phyloP scores from a whole-genome alignment of 2,329 filamentous ascomycete genomes.

The Talaromyces islandicus region DNA sequence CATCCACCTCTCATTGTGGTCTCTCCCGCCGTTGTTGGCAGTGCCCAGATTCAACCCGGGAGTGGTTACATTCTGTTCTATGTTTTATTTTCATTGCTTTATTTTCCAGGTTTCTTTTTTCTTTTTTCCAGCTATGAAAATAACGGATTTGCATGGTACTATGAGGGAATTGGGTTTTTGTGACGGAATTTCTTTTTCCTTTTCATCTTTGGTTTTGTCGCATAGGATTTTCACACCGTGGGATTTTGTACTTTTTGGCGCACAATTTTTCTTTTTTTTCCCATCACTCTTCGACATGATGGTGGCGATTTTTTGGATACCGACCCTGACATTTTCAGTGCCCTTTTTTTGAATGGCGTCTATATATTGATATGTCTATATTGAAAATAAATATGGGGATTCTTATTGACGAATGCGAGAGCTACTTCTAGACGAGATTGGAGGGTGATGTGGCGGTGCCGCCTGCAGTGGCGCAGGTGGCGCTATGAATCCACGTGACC shows the following conservation, averaged over 20 bases:
- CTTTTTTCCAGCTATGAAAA: constrained; percentile 2
- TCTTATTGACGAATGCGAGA: neutral
- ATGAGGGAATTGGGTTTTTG: neutral
- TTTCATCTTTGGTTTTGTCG: neutral
- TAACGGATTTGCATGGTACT: neutral
- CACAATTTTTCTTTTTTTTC: neutral
- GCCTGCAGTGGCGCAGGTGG: neutral
- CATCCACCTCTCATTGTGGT: neutral
- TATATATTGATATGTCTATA: neutral
- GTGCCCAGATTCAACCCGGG: neutral
- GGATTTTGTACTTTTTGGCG: neutral
- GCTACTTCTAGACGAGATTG: neutral
- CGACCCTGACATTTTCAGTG: neutral
- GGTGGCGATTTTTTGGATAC: neutral
- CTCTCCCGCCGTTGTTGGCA: neutral
- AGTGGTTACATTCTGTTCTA: neutral
- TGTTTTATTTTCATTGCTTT: neutral
- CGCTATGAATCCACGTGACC: constrained; percentile 2
- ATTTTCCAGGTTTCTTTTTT: neutral
- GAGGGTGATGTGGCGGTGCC: neutral
- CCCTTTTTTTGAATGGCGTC: neutral
- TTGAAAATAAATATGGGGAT: neutral
- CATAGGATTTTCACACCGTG: neutral
- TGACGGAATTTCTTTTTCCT: neutral
- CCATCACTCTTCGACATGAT: neutral